These are phyloP conservation scores for Pogostemon cablin DNA, from an alignment of 257 asterid genomes.

Conservation along the genomic window DNA sequence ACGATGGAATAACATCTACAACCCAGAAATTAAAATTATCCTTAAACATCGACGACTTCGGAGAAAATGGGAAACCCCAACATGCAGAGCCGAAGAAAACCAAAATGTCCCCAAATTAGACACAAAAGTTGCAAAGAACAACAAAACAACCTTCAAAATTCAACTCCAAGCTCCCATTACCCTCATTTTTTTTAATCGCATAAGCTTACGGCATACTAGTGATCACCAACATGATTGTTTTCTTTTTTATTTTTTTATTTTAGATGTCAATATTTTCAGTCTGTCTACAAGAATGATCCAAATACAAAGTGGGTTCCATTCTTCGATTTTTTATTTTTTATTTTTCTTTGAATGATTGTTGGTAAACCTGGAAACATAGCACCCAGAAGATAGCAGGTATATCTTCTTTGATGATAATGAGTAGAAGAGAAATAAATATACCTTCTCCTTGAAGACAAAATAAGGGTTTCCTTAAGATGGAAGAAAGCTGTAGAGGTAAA, in stretches of 20 bases:
- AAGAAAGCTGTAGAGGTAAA: constrained; percentile 23
- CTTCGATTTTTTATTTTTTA: too few species aligned
- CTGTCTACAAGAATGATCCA: background rate
- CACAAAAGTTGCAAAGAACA: background rate
- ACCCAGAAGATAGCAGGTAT: background rate
- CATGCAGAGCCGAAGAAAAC: background rate
- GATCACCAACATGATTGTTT: constrained; percentile 9
- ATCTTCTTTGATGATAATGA: background rate
- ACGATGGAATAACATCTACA: constrained; percentile 10
- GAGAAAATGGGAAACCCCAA: background rate
- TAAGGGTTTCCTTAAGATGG: constrained; percentile 25
- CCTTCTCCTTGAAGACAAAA: background rate
- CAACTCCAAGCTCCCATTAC: background rate
- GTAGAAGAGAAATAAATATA: background rate
- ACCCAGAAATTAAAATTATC: background rate
- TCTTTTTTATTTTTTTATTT: background rate
- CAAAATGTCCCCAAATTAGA: background rate
- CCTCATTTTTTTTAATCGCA: too few species aligned
- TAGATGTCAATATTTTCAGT: background rate
- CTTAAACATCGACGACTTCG: background rate
- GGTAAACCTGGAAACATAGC: background rate
- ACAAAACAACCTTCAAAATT: background rate
- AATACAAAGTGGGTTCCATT: background rate
- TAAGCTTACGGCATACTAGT: background rate
- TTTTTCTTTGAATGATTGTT: background rate